These are phyloP conservation scores for Amanita rubescens DNA, from an alignment of 768 basidiomycete species.

Conservation along the genomic window DNA sequence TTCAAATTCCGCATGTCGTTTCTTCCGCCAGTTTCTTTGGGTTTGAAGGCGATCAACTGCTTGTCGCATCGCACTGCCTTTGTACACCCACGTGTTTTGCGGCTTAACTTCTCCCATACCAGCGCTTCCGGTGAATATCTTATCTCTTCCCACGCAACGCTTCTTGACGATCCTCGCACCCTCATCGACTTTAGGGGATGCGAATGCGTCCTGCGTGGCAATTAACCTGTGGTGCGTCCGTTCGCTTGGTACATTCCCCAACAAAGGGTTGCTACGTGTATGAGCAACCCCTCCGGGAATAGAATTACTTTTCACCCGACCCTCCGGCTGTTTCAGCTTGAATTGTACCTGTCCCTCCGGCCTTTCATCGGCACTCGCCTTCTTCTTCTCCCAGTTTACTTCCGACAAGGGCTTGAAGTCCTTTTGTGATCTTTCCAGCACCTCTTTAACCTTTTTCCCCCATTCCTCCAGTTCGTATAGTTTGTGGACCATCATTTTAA, in stretches of 20 bases:
- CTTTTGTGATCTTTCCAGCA: constrained; percentile 43
- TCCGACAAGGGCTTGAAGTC: constrained; percentile 52
- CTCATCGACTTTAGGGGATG: not conserved
- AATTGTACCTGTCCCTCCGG: not conserved
- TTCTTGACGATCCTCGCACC: constrained; percentile 1
- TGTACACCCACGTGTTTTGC: constrained; percentile 2
- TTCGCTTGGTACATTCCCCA: not conserved
- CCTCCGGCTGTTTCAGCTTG: not conserved
- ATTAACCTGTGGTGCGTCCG: not conserved
- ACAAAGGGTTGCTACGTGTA: not conserved
- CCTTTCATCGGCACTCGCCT: not conserved
- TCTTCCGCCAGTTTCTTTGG: too few relatives aligned
- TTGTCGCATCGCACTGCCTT: too few relatives aligned
- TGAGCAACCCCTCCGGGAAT: not conserved
- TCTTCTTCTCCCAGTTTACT: constrained; percentile 4
- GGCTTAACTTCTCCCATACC: not conserved
- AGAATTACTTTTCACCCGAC: not conserved
- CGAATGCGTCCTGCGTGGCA: not conserved
- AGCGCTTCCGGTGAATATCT: not conserved
- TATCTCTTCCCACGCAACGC: constrained; percentile 2
- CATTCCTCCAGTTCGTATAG: constrained; percentile 53
- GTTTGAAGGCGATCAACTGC: too few relatives aligned
- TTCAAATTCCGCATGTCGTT: too few relatives aligned
- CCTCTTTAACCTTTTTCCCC: too few relatives aligned
- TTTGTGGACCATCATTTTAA: constrained; percentile 62